Conservation (phyloP, 2,329 filamentous ascomycete species). For the Apiospora saccharicola region DNA sequence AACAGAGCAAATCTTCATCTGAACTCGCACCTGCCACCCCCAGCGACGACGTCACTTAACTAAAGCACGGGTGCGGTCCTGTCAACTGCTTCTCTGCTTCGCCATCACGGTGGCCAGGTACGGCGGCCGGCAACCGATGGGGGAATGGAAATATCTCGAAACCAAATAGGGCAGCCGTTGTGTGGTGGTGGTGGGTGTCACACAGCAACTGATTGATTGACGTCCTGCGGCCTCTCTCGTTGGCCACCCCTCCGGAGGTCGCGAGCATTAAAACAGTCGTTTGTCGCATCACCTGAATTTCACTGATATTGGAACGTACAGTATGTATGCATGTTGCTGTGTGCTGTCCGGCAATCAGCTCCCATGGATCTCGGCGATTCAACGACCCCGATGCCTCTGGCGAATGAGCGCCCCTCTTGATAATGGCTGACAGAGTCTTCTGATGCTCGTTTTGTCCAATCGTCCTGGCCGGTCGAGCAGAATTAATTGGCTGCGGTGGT, state of each 20-base stretch:
- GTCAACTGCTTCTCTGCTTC: neutral
- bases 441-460: neutral
- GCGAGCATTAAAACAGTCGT: slow-evolving; percentile 7
- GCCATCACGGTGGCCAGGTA: neutral
- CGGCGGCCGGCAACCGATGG: neutral
- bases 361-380: slow-evolving; percentile 11
- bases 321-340: neutral
- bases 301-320: slow-evolving; percentile 17
- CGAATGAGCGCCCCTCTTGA: neutral
- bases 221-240: slow-evolving; percentile 3
- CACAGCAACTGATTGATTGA: slow-evolving; percentile 15
- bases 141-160: neutral
- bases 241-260: neutral
- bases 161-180: neutral
- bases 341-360: neutral
- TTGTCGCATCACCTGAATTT: slow-evolving; percentile 8
- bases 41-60: slow-evolving; percentile 1
- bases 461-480: neutral
- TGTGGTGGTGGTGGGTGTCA: neutral
- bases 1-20: slow-evolving; percentile 24
- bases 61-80: slow-evolving; percentile 3
- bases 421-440: slow-evolving; percentile 18
- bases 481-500: neutral
- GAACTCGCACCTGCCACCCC: slow-evolving; percentile 1
- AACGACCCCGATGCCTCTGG: neutral